Evolutionary conservation across 129 eudicot genomes (phyloP), one percentile per base, ranked within the genome.

Genomic region (Flaveria trinervia): DNA sequence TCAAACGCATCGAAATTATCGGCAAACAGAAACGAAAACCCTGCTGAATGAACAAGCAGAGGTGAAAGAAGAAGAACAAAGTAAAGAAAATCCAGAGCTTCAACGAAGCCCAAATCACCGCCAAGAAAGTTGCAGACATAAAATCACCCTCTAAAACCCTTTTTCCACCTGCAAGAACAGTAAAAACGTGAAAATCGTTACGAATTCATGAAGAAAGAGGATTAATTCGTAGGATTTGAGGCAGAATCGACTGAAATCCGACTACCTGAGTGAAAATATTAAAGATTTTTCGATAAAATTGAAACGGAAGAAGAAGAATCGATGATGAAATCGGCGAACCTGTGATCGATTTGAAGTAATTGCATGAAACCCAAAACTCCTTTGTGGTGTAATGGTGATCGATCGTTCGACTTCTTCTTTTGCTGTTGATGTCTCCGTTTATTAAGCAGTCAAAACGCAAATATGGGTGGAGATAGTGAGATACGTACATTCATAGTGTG

Each of bases 41-140:
- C 93, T 88, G 96, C 96, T 81, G 90, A 66, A 8, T 49, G 67
- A 46, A 39, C 78, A 84, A 88, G 88, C 96, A 93, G 89, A 86
- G 75, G 52, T 7, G 82, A 78, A 65, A 36, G 41, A 36, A 33
- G 60, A 86, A 36, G 60, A 86, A 84, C 51, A 73, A 72, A 62
- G 70, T n/a, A n/a, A 75, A 56, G 50, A 80, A 77, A 82, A 84
- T 66, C 84, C 88, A 85, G 88, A 86, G 85, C 83, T 84, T 84
- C 84, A 85, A 65, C 23, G 54, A 76, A 86, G 86, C 86, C 74
- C 91, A 84, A 90, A 84, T 80, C 81, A 33, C 82, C 75, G 67
- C 90, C 92, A 83, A 77, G 33, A 33, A 83, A 55, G 79, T 81
- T 82, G 82, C 87, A 84, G 96, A 93, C 98, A 91, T 93, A 93